phyloP scores from a whole-genome alignment of 208 protist species.

The Crithidia fasciculata region DNA sequence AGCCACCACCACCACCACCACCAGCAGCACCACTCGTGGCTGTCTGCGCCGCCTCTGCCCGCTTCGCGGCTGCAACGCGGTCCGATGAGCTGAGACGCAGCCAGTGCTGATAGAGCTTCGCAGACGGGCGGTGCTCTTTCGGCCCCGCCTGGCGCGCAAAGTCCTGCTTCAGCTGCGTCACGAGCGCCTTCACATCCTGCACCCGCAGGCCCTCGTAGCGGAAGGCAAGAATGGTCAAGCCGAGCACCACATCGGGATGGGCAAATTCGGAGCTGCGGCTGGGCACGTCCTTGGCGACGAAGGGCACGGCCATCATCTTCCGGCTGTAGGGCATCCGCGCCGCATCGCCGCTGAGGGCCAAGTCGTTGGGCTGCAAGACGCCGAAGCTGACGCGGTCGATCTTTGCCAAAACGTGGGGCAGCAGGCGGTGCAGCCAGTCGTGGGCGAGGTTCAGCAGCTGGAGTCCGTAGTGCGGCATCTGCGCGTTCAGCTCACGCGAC shows the following conservation, averaged over 20 bases:
- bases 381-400: slow-evolving; percentile 95
- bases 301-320: slow-evolving; percentile 91
- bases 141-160: slow-evolving; percentile 88
- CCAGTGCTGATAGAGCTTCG: slow-evolving; percentile 81
- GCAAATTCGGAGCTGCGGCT: slow-evolving; percentile 94
- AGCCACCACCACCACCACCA: not conserved
- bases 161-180: slow-evolving; percentile 88
- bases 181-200: slow-evolving; percentile 75
- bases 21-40: not conserved
- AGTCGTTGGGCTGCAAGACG: slow-evolving; percentile 78
- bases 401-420: slow-evolving; percentile 94
- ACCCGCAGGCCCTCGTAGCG: slow-evolving; percentile 92
- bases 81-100: slow-evolving; percentile 61
- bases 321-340: slow-evolving; percentile 81
- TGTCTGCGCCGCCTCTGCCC: slow-evolving; percentile 2
- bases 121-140: slow-evolving; percentile 85
- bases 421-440: slow-evolving; percentile 90
- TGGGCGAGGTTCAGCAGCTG: slow-evolving; percentile 91
- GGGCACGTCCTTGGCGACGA: slow-evolving; percentile 96
- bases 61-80: slow-evolving; percentile 18
- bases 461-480: slow-evolving; percentile 50
- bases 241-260: slow-evolving; percentile 94
- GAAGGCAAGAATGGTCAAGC: slow-evolving; percentile 92
- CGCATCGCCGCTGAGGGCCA: slow-evolving; percentile 42
- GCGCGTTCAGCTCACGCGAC: slow-evolving; percentile 37